Evolutionary conservation across 352 stramenopile species (phyloP).

Genomic region (Blastocystis sp.): DNA sequence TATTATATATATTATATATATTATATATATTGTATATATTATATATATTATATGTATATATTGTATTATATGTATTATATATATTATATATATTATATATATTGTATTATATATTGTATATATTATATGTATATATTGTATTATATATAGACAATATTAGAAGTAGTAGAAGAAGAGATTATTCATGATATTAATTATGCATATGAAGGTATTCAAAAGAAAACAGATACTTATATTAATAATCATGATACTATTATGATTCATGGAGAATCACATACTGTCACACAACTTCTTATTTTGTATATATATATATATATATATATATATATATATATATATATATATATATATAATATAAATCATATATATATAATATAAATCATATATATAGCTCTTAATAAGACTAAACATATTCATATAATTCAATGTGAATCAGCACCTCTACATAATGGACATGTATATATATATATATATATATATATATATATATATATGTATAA

Average conservation of each 20-base stretch:
- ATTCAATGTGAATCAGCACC: neutral
- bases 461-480: too few species aligned
- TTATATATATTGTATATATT: constrained; percentile 2
- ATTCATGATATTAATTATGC: constrained; percentile 16
- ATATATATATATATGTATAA: too few species aligned
- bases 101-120: constrained; percentile 1
- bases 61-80: neutral
- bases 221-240: neutral
- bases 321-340: constrained; percentile 11
- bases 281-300: neutral
- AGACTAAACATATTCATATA: too few species aligned
- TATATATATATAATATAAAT: neutral
- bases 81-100: neutral
- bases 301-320: neutral
- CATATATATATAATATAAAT: constrained; percentile 32
- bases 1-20: constrained; percentile 10
- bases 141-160: constrained; percentile 10
- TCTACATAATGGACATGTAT: constrained; percentile 11
- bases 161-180: constrained; percentile 27
- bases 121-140: neutral
- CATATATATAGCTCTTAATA: too few species aligned
- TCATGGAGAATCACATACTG: constrained; percentile 13
- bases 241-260: constrained; percentile 14
- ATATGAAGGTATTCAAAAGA: neutral
- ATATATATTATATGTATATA: neutral